Evolutionary conservation across 208 protist genomes (phyloP), one percentile per base, ranked within the genome.

Genomic region (Porcisia deanei): DNA sequence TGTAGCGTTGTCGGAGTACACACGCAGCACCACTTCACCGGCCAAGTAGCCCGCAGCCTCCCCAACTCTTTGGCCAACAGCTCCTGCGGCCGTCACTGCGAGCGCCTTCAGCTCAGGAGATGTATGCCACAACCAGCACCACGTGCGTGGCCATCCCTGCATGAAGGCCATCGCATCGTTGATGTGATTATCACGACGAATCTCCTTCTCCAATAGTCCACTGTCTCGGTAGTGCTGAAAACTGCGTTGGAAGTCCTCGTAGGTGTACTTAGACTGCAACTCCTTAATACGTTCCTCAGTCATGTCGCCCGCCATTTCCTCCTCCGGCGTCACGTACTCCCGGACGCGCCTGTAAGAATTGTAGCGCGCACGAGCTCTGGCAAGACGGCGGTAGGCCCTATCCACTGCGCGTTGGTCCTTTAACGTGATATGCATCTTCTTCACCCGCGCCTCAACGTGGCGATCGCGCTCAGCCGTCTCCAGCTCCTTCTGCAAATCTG

Each of bases 21-120:
- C 79, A 18, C 93, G 90, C 30, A 95, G 74, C 22, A 93, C 83
- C 8, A 94, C 82, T 41, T 92, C 89, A 16, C 93, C 93, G 3
- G 88, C 60, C 55, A 97, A 82, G 30, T 85, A 85, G 10, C 88
- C 91, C 4, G 89, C 88, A 0, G 87, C 91, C 73, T 89, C 83
- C 6, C 91, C 93, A 30, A 95, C 71, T 1, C 66, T 61, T 9
- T 54, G 43, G 58, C 90, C 92, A 5, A 96, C 75, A 18, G 53
- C 82, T 22, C 76, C 73, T 7, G 77, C 54, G 6, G 87, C 49
- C 16, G 83, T 64, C 14, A 76, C 57, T 16, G 80, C 77, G 37
- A 96, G 64, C 63, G 60, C 75, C 34, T 60, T 16, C 25, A 83
- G 77, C 57, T 89, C 82, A 6, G 82, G 77, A 61, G 79, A 88